Conservation (phyloP, 352 stramenopile genomes). For the Hyphochytrium catenoides region DNA sequence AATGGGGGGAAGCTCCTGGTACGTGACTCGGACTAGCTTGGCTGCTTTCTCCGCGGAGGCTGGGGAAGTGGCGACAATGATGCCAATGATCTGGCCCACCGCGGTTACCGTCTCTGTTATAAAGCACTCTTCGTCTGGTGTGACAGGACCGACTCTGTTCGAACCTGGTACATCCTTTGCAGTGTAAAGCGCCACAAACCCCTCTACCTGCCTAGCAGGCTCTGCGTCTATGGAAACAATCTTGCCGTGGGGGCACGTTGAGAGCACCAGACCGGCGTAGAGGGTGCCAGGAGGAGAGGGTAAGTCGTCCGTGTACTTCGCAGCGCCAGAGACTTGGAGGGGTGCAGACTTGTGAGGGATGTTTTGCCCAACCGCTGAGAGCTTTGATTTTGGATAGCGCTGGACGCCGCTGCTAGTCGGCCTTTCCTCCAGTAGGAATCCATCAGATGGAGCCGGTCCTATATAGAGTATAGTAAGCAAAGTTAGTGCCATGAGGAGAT, state of each 20-base stretch:
- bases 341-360: constrained; percentile 76
- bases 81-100: constrained; percentile 47
- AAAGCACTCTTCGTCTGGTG: constrained; percentile 69
- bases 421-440: too few relatives aligned
- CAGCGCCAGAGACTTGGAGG: constrained; percentile 80
- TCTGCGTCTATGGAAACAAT: constrained; percentile 64
- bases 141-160: constrained; percentile 47
- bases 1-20: constrained; percentile 58
- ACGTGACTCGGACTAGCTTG: constrained; percentile 60
- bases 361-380: constrained; percentile 70
- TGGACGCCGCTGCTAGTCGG: too few relatives aligned
- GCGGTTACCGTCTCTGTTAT: constrained; percentile 31
- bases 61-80: constrained; percentile 51
- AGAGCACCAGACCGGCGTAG: constrained; percentile 72
- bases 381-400: too few relatives aligned
- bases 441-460: too few relatives aligned
- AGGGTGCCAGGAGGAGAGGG: constrained; percentile 53
- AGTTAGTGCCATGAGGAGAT: too few relatives aligned
- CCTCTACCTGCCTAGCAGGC: constrained; percentile 47
- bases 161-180: constrained; percentile 29
- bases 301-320: constrained; percentile 84
- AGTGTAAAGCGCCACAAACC: constrained; percentile 65
- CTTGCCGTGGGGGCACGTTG: constrained; percentile 34
- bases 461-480: too few relatives aligned
- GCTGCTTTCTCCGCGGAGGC: constrained; percentile 39